Evolutionary conservation across 768 basidiomycete genomes (phyloP), one percentile per base, ranked within the genome.

Genomic region (Chalciporus chontae): DNA sequence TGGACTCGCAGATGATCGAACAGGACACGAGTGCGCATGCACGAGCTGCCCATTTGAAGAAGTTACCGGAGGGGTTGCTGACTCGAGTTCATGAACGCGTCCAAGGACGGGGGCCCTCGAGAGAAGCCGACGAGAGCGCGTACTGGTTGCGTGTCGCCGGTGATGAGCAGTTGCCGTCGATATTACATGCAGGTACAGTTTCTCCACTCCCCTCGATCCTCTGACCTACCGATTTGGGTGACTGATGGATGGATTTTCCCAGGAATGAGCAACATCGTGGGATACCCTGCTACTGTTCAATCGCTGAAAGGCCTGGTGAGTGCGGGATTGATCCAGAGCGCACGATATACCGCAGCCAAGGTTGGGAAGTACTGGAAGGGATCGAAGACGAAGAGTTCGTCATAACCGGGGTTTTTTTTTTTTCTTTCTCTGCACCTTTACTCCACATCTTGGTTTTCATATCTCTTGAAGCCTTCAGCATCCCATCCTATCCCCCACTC

Each of bases 221-320:
- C 15, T 31, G 3, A 23, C 19, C 27, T 31, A 26, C 8, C 26
- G 26, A 26, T 26, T 41, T 34, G 45, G 19, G 38, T 19, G 31
- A 5, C 18, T 21, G 10, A 17, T 13, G 48, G 36, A 40, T 26
- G 4, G 6, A 8, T 61, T 17, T 38, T 21, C 15, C 9, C 21
- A 93, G 92, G 93, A 69, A 82, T 92, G 73, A 68, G 74, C 46
- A 69, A 71, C 17, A 92, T 94, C 62, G 92, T 95, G 38, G 77
- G 86, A 55, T 78, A 81, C 57, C 92, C 94, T 5, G 90, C 94
- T 13, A 81, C 89, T 1, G 73, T 89, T 8, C 94, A 97, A 72
- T 77, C 86, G 5, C 56, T 90, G 51, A 97, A 96, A 70, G 93
- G 94, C 23, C 63, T 97, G 42, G 78, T 87, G 17, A 92, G 85